These are phyloP conservation scores for Saturnispora dispora DNA, from an alignment of 805 yeast species.

Conservation along the genomic window DNA sequence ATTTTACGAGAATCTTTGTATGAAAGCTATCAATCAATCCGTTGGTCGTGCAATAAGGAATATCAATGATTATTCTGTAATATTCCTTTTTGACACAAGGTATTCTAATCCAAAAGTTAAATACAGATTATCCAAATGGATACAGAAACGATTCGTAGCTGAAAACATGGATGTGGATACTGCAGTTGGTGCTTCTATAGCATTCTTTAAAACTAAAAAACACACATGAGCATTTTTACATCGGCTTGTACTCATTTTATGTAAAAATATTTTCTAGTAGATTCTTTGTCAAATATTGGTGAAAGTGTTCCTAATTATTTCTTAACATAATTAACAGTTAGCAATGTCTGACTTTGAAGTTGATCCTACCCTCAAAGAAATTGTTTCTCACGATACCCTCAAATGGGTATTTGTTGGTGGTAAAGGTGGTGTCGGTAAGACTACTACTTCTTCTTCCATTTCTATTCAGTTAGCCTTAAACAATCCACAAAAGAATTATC, in stretches of 20 bases:
- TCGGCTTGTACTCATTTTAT: not conserved
- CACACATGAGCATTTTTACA: not conserved
- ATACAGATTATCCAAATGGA: slow-evolving; percentile 67
- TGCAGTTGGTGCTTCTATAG: not conserved
- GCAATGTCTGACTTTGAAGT: slow-evolving; percentile 44
- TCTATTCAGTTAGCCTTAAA: slow-evolving; percentile 86
- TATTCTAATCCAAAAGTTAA: slow-evolving; percentile 38
- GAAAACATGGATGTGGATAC: not conserved
- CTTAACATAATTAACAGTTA: slow-evolving; percentile 35
- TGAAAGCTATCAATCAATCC: slow-evolving; percentile 88
- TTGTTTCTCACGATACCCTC: slow-evolving; percentile 55
- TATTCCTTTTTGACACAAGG: slow-evolving; percentile 62
- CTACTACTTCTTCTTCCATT: slow-evolving; percentile 92
- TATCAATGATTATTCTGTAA: slow-evolving; percentile 66
- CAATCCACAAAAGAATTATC: slow-evolving; percentile 71
- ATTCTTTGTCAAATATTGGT: not conserved
- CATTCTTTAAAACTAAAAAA: slow-evolving; percentile 6
- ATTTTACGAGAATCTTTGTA: slow-evolving; percentile 75
- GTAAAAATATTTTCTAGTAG: not conserved
- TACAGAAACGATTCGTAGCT: slow-evolving; percentile 32
- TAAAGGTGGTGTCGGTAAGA: slow-evolving; percentile 99
- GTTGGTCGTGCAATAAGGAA: slow-evolving; percentile 90
- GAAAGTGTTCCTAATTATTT: slow-evolving; percentile 10
- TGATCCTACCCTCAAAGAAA: slow-evolving; percentile 64
- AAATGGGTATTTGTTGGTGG: slow-evolving; percentile 99